phyloP scores from a whole-genome alignment of 768 basidiomycete species.

The Tubosaeta sp. region DNA sequence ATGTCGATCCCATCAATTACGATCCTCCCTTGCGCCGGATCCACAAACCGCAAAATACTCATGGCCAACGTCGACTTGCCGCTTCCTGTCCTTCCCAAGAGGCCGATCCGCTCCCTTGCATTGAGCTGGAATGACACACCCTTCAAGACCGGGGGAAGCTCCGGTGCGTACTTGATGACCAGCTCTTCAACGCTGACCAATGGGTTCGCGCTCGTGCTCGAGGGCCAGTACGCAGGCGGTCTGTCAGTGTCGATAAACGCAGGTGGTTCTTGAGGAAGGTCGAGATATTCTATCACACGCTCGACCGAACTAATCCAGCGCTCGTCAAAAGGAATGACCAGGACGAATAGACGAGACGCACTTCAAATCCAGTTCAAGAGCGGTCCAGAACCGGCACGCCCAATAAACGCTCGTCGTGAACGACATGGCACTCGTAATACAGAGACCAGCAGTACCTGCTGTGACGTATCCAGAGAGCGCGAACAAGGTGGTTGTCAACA shows the following conservation, averaged over 20 bases:
- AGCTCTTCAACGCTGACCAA: slow-evolving; percentile 72
- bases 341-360: slow-evolving; percentile 32
- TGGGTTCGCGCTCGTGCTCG: slow-evolving; percentile 52
- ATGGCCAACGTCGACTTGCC: slow-evolving; percentile 84
- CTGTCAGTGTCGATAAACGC: slow-evolving; percentile 67
- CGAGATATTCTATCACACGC: slow-evolving; percentile 86
- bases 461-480: slow-evolving; percentile 58
- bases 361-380: slow-evolving; percentile 74
- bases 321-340: slow-evolving; percentile 4
- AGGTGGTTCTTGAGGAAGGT: slow-evolving; percentile 84
- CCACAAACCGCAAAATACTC: slow-evolving; percentile 81
- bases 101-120: slow-evolving; percentile 69
- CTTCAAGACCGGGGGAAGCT: slow-evolving; percentile 77
- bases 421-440: slow-evolving; percentile 71
- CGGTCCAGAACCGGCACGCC: slow-evolving; percentile 48
- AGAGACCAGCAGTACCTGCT: slow-evolving; percentile 64
- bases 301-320: slow-evolving; percentile 66
- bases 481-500: slow-evolving; percentile 73
- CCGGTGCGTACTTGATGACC: slow-evolving; percentile 77
- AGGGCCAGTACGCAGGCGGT: slow-evolving; percentile 93
- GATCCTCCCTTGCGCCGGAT: slow-evolving; percentile 72
- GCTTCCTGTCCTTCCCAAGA: slow-evolving; percentile 79
- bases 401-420: slow-evolving; percentile 52
- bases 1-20: slow-evolving; percentile 88
- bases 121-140: slow-evolving; percentile 69